Base-by-base conservation (phyloP, 345 rosid genomes). In the Turnera subulata region DNA sequence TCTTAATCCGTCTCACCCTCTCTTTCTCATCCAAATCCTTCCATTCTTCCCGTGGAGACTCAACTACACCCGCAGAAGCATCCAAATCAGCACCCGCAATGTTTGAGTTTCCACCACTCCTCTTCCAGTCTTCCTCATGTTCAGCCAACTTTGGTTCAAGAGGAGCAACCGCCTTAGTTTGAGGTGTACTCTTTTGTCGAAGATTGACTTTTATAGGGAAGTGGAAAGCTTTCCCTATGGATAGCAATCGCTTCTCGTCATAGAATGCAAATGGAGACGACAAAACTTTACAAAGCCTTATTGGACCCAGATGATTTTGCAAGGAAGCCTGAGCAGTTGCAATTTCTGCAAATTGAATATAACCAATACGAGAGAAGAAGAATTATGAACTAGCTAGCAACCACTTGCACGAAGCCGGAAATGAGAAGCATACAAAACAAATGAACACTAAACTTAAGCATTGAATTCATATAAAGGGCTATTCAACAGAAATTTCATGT, bases 1-100 rank as follows among this genome's bases (percentile, higher is more conserved):
- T 92, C 56, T 95, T 77, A 82, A 65, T 77, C 72, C 98, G 78
- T 55, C 96, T 86, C 68, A 86, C 59, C 75, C 33, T 69, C 47
- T 92, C 98, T 72, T 76, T 80, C 42, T 80, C 86, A 52, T 77
- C 87, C 75, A 80, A 38, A 45, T 78, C 76, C 21, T 40, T 72
- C n/a, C 58, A 53, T 24, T 82, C 76, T 61, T 61, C 59, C 56
- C 25, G 19, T 29, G 66, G 60, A 10, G 72, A 56, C 46, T 66
- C 57, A 20, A 52, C 64, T 48, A 21, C 64, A 54, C 40, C 29
- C 7, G 57, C 45, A 1, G 58, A 57, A 39, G 68, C 56, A 18
- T 70, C 64, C 10, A 83, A 64, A 64, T 58, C 66, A 9, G 52
- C 55, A 56, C 53, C 74, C n/a, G n/a, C n/a, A 23, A n/a, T n/a